Base-by-base conservation (phyloP, 306 rosid species). In the Lathyrus aphaca region DNA sequence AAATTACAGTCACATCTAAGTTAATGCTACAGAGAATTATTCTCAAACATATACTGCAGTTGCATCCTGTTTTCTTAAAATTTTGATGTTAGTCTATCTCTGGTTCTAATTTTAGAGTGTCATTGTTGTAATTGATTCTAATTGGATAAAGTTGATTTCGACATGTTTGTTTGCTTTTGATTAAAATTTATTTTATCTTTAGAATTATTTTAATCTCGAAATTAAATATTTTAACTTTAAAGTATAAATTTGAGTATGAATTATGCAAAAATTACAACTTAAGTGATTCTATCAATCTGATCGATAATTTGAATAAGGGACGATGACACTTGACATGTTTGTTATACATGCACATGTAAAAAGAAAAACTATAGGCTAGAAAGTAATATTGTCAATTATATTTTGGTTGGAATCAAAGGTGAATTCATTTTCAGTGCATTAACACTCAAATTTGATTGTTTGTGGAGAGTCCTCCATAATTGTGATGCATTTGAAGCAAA, bases 401-500 rank as follows among this genome's bases (percentile, higher is more conserved):
- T 59, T 35, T 10, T 15, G 65, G n/a, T 59, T 37, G 65, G 21
- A 59, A 59, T 32, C 35, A 45, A 21, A 32, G 0, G 32, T 53
- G 13, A 10, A 53, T 27, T 39, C 43, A 8, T 46, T 67, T 37
- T 17, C 49, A 57, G 50, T 16, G 82, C 80, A 77, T 77, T 82
- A 72, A 77, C 65, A 77, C 74, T 64, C 30, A 19, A 65, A 69
- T 69, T 77, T 77, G 82, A 75, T 75, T 8, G 74, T 74, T 64
- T 69, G 55, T n/a, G n/a, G 1, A 2, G 46, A 5, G 53, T 11
- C 44, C 77, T 56, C 77, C 65, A 77, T 73, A 57, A 74, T 64
- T 69, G 53, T 74, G 80, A 82, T 68, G 61, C 71, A 43, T 50
- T 77, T 82, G 49, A 77, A 64, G 75, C 80, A 80, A 64, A 56